Conservation (phyloP, 306 rosid species). For the Oxytropis ochrocephala region DNA sequence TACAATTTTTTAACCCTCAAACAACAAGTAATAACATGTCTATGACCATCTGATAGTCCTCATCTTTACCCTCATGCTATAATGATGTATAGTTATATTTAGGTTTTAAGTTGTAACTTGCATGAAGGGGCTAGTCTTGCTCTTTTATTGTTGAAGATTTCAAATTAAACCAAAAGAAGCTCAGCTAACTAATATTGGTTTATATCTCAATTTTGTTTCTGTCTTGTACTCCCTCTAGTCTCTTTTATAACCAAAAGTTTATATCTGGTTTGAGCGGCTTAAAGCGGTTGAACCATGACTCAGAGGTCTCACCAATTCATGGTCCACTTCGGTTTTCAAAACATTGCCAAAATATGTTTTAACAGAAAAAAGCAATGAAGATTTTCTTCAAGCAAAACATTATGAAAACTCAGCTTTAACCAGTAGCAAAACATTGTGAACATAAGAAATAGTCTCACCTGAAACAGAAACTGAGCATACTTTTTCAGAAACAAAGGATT, state of each 20-base stretch:
- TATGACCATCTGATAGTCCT: background rate
- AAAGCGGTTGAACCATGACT: too few species aligned
- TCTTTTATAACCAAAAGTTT: too few species aligned
- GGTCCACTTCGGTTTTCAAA: too few species aligned
- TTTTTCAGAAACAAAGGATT: conserved; percentile 56
- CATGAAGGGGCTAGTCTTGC: background rate
- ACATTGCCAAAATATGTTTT: too few species aligned
- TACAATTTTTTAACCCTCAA: background rate
- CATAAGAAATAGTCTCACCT: conserved; percentile 36
- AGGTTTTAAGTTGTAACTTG: background rate
- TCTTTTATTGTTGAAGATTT: background rate
- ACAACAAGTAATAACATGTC: background rate
- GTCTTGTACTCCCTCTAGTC: too few species aligned
- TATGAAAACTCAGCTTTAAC: background rate
- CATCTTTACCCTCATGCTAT: background rate
- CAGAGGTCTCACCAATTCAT: too few species aligned
- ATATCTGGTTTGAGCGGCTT: too few species aligned
- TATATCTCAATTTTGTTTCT: background rate
- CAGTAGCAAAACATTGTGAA: too few species aligned
- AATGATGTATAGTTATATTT: background rate
- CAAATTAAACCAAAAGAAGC: background rate
- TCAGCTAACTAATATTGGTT: background rate
- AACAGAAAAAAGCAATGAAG: too few species aligned
- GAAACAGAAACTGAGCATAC: conserved; percentile 64
- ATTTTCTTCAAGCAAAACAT: background rate